Evolutionary conservation across 352 stramenopile species (phyloP).

Genomic region (Phytophthora rubi): DNA sequence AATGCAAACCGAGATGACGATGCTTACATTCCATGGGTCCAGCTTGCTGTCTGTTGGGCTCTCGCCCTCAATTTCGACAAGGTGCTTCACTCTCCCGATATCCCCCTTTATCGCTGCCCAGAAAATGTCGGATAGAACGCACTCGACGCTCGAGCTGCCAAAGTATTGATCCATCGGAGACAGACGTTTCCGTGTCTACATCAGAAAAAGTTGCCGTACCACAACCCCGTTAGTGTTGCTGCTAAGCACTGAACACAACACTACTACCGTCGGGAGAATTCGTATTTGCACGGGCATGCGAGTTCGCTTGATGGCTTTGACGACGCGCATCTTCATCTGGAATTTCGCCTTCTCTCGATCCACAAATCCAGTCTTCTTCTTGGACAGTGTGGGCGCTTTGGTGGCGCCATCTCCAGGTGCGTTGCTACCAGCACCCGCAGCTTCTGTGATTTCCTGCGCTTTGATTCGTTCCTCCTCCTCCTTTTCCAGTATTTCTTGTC

Average conservation of each 20-base stretch:
- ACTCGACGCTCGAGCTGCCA: slow-evolving; percentile 52
- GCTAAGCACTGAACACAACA: neutral
- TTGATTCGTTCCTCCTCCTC: slow-evolving; percentile 50
- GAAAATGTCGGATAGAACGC: slow-evolving; percentile 69
- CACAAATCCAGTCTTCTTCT: slow-evolving; percentile 51
- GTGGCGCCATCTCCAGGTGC: neutral
- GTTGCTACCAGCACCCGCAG: slow-evolving; percentile 2
- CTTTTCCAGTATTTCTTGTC: slow-evolving; percentile 62
- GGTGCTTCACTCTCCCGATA: slow-evolving; percentile 53
- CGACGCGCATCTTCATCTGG: slow-evolving; percentile 61
- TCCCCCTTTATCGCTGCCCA: slow-evolving; percentile 75
- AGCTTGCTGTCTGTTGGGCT: slow-evolving; percentile 49
- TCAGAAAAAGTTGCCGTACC: neutral
- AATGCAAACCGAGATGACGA: neutral
- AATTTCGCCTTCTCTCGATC: slow-evolving; percentile 61
- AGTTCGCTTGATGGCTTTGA: slow-evolving; percentile 56
- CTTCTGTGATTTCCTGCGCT: slow-evolving; percentile 2
- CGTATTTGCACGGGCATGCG: slow-evolving; percentile 74
- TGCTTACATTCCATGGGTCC: slow-evolving; percentile 71
- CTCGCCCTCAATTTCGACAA: slow-evolving; percentile 66
- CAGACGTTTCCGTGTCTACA: slow-evolving; percentile 48
- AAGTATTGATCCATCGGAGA: slow-evolving; percentile 77
- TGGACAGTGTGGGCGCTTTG: slow-evolving; percentile 5
- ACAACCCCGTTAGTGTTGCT: neutral
- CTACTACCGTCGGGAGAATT: slow-evolving; percentile 55